Base-by-base conservation (phyloP, 2,329 filamentous ascomycete genomes). In the Trichoderma sp. region DNA sequence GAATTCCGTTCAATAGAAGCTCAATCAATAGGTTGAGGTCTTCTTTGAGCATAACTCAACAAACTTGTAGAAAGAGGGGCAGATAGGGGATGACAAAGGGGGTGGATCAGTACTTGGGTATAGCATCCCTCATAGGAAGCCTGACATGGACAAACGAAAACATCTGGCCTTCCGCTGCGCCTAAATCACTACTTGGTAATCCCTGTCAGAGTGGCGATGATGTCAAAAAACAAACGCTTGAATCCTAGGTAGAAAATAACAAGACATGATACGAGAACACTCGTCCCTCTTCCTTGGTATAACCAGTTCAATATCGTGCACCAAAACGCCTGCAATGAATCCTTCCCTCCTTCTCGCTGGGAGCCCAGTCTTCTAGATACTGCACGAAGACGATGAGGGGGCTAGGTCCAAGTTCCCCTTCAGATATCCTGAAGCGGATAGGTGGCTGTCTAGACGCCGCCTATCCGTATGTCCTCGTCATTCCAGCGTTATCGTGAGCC, bases 231-330 rank as follows among this genome's bases (percentile, higher is more conserved):
- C 56, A 61, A 61, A 62, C 67, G 67, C 57, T 61, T 34, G 15
- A 47, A 36, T 53, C 76, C 47, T 64, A 78, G 56, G 63, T 36
- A 47, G 62, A 57, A 57, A 30, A 76, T 74, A 73, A 57, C 69
- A 70, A 65, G 62, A 61, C 72, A 47, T 58, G 64, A 69, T 51
- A 73, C 72, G 63, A 58, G 57, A 70, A 30, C 36, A 61, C 14
- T 60, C 28, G 39, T 60, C 60, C 67, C 34, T 28, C 24, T 51
- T 43, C 77, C 77, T 73, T 77, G 79, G 78, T 80, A 77, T 78
- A 79, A 76, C 78, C 76, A 79, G 76, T 76, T 73, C 76, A 78
- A 79, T 75, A 76, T 78, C 53, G 28, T 76, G 74, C 76, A 78
- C 79, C 78, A 72, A 73, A 80, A 80, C 79, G 78, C 79, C 79